Percentiles rank a stretch among this genome's conserved stretches.
These are phyloP conservation scores for Starmerella powellii DNA, from an alignment of 805 yeast genomes.

Conservation along the genomic window DNA sequence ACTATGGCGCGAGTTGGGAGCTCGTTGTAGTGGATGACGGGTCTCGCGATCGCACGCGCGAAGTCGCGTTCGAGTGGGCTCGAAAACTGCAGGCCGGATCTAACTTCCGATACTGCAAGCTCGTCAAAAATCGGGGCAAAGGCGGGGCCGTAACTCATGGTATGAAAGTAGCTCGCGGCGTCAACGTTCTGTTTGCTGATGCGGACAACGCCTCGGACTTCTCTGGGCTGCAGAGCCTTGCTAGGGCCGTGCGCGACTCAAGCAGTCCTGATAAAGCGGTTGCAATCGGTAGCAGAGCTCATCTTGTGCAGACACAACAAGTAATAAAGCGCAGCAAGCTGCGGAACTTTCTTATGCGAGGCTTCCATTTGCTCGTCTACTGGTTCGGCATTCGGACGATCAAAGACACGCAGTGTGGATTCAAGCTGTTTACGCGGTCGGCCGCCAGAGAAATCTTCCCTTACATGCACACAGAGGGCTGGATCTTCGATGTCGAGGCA, in stretches of 20 bases:
- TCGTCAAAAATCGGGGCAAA: conserved; percentile 76
- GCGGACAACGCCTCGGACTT: conserved; percentile 95
- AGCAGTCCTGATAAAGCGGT: conserved; percentile 37
- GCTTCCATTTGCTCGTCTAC: conserved; percentile 73
- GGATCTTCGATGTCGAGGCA: conserved; percentile 96
- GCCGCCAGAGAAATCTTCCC: conserved; percentile 66
- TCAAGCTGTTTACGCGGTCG: conserved; percentile 70
- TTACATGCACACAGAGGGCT: conserved; percentile 87
- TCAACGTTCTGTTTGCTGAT: conserved; percentile 75
- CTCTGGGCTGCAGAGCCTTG: conserved; percentile 46
- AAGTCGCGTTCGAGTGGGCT: conserved; percentile 54
- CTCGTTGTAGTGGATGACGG: conserved; percentile 87
- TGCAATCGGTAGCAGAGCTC: conserved; percentile 90
- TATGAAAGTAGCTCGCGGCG: conserved; percentile 59
- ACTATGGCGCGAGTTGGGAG: conserved; percentile 44
- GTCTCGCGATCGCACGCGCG: conserved; percentile 66
- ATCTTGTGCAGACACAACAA: conserved; percentile 90
- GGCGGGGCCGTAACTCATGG: conserved; percentile 98
- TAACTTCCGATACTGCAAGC: conserved; percentile 54
- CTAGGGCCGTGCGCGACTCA: conserved; percentile 31
- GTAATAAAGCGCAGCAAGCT: conserved; percentile 87
- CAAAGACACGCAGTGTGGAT: conserved; percentile 95
- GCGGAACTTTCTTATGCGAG: conserved; percentile 85
- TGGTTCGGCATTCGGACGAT: conserved; percentile 79
- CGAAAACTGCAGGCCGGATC: conserved; percentile 42